Percentiles rank a stretch among this genome's conserved stretches.
phyloP scores from a whole-genome alignment of 2,329 filamentous ascomycete genomes.

The Aspergillus clavatus region DNA sequence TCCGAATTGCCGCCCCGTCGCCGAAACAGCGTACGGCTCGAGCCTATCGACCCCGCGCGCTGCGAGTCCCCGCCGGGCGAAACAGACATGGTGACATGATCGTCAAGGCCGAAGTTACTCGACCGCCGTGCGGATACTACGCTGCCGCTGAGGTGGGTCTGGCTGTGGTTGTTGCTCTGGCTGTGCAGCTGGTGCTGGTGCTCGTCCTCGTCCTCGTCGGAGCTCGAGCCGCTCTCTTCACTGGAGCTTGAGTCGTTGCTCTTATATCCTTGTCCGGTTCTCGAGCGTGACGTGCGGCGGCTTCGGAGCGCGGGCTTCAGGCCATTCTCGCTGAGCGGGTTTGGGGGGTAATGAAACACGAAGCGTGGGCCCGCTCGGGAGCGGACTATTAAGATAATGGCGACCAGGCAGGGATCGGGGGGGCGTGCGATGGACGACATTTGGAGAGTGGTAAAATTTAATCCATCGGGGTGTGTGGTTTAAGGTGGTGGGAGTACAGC shows the following conservation, averaged over 20 bases:
- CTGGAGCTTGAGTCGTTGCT: conserved; percentile 39
- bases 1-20: conserved; percentile 30
- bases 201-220: conserved; percentile 39
- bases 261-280: conserved; percentile 25
- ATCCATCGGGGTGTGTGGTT: conserved; percentile 6
- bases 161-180: conserved; percentile 6
- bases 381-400: conserved; percentile 68
- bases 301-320: conserved; percentile 32
- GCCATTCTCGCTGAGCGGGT: conserved; percentile 40
- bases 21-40: conserved; percentile 25
- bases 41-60: conserved; percentile 32
- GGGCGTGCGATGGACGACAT: conserved; percentile 47
- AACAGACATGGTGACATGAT: conserved; percentile 22
- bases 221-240: conserved; percentile 34
- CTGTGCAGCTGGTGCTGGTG: conserved; percentile 11
- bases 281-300: conserved; percentile 31
- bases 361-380: conserved; percentile 75
- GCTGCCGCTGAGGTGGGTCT: conserved; percentile 19
- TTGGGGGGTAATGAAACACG: conserved; percentile 81
- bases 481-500: conserved; percentile 15
- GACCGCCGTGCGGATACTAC: conserved; percentile 24
- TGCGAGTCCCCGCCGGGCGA: conserved; percentile 29
- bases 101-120: conserved; percentile 34
- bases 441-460: conserved; percentile 5
- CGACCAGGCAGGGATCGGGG: conserved; percentile 57